These are phyloP conservation scores for Nidularia pulvinata DNA, from an alignment of 768 basidiomycete species.

Conservation along the genomic window DNA sequence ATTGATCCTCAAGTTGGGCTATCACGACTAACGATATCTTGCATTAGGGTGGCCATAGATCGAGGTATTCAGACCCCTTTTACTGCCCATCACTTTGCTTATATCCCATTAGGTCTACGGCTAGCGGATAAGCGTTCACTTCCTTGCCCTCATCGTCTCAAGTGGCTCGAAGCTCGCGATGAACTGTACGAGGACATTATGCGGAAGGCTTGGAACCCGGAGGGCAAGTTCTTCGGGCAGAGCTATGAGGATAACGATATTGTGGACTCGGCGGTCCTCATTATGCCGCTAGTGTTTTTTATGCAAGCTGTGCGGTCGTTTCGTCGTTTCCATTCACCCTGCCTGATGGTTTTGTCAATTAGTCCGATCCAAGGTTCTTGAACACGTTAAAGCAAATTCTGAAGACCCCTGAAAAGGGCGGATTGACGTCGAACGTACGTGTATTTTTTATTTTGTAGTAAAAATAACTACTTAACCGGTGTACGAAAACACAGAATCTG, in stretches of 20 bases:
- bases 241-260: conserved; percentile 86
- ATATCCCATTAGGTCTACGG: conserved; percentile 56
- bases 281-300: conserved; percentile 95
- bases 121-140: conserved; percentile 94
- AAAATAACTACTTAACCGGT: not conserved
- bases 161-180: conserved; percentile 81
- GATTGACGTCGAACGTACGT: conserved; percentile 83
- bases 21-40: not conserved
- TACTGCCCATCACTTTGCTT: not conserved
- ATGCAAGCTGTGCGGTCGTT: conserved; percentile 63
- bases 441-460: not conserved
- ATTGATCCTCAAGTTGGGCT: not conserved
- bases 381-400: conserved; percentile 83
- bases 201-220: conserved; percentile 82
- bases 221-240: conserved; percentile 75
- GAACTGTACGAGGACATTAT: conserved; percentile 92
- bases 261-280: conserved; percentile 86
- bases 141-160: conserved; percentile 71
- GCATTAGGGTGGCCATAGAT: conserved; percentile 87
- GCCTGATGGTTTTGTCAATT: not conserved
- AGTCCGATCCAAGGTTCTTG: conserved; percentile 90
- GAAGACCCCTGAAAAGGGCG: conserved; percentile 87
- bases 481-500: conserved; percentile 53
- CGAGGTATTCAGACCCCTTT: conserved; percentile 49
- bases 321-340: not conserved